Conservation (phyloP, 306 rosid genomes). For the Begonia fuchsioides region DNA sequence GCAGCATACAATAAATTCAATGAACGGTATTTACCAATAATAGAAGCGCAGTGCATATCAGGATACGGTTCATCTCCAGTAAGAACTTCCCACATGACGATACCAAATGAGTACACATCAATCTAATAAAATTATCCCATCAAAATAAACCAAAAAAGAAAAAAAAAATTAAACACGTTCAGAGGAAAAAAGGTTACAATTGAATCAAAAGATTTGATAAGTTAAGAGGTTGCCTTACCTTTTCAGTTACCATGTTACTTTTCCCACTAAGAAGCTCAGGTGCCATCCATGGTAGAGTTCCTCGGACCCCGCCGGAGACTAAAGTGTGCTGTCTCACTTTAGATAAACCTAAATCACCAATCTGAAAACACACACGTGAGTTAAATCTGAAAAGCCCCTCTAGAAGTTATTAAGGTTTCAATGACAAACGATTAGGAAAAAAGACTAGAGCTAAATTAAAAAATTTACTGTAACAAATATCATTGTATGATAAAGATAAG, state of each 20-base stretch:
- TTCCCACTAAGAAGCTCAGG: slow-evolving; percentile 81
- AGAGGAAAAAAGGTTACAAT: no score
- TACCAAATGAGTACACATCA: slow-evolving; percentile 87
- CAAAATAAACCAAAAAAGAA: slow-evolving; percentile 2
- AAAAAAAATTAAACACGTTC: neutral
- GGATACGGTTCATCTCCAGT: slow-evolving; percentile 92
- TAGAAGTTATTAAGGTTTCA: no score
- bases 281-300: slow-evolving; percentile 96
- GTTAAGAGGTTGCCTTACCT: slow-evolving; percentile 25
- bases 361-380: slow-evolving; percentile 27
- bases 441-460: no score
- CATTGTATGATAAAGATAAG: no score
- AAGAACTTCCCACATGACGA: slow-evolving; percentile 85
- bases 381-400: neutral
- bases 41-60: slow-evolving; percentile 88
- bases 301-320: slow-evolving; percentile 83
- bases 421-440: no score
- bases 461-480: no score
- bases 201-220: no score
- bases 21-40: slow-evolving; percentile 37
- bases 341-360: slow-evolving; percentile 88
- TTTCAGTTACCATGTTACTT: slow-evolving; percentile 85
- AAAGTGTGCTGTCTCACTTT: slow-evolving; percentile 74
- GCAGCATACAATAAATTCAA: slow-evolving; percentile 1
- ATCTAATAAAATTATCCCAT: slow-evolving; percentile 29